Conservation (phyloP, 176 grass and related monocot genomes). For the Zea luxurians region DNA sequence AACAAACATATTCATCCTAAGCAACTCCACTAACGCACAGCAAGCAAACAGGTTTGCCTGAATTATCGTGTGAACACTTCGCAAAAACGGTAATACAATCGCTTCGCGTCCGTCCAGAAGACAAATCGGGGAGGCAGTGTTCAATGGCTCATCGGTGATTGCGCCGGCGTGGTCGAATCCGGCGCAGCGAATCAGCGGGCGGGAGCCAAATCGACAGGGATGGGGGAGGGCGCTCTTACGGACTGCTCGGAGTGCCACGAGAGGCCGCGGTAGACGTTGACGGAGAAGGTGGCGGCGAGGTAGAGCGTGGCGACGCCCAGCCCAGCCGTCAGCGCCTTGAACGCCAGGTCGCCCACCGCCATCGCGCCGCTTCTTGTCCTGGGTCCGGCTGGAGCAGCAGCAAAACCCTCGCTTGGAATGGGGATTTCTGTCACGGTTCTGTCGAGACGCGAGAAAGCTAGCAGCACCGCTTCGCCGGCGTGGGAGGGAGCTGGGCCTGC, state of each 20-base stretch:
- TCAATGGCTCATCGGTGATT: background rate
- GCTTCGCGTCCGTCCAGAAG: too few species aligned
- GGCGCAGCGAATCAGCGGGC: background rate
- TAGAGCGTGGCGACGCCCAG: constrained; percentile 77
- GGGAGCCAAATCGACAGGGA: background rate
- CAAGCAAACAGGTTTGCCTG: too few species aligned
- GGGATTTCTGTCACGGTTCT: background rate
- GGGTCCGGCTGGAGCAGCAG: background rate
- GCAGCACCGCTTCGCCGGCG: too few species aligned
- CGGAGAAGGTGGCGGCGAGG: constrained; percentile 75
- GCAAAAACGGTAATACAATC: too few species aligned
- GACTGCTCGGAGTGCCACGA: constrained; percentile 88
- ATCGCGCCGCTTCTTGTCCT: constrained; percentile 11
- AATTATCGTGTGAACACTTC: too few species aligned
- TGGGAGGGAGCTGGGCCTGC: too few species aligned
- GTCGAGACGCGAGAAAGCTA: too few species aligned
- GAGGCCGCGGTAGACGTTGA: constrained; percentile 91
- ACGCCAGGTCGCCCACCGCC: constrained; percentile 55
- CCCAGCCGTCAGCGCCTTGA: constrained; percentile 75
- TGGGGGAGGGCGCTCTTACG: constrained; percentile 27
- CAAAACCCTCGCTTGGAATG: constrained; percentile 44
- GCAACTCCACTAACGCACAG: too few species aligned
- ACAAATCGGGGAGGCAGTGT: too few species aligned
- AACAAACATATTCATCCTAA: background rate
- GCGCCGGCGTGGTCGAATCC: background rate